Base-by-base conservation (phyloP, 371 early-diverging fungal species). In the Fennellomyces sp. region DNA sequence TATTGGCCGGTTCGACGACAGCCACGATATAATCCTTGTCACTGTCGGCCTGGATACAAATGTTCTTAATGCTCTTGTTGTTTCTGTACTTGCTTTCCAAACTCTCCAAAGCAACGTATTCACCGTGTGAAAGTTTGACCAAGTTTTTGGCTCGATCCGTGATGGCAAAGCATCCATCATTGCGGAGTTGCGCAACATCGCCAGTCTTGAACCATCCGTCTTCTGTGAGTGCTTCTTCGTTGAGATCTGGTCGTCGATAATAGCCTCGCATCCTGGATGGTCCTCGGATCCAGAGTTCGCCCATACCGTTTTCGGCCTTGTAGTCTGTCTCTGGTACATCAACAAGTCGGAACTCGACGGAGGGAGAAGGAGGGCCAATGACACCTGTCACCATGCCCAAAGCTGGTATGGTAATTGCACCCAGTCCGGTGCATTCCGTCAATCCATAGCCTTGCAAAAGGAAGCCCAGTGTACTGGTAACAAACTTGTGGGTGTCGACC, bases 161-260 rank as follows among this genome's bases (percentile, higher is more conserved):
- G 67, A 93, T 80, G 12, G 72, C 58, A 53, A 80, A 65, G 3
- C 78, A 85, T 2, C 96, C 97, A 54, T 88, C 79, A 26, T 77
- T 66, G 51, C 92, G 86, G 42, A 97, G 68, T 26, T 73, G 74
- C 12, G 93, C 98, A 70, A 99, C 88, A 66, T 98, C 99, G 4
- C 99, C 98, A 3, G 99, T 97, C 69, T 91, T 90, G 63, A 98
- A 83, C 96, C 96, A 99, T 2, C 96, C 94, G 48, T 96, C 96
- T 2, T 73, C 66, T 10, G 88, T 89, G 31, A 97, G 67, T 1
- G 91, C 79, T 53, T 92, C 91, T 27, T 76, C 73, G 2, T 97
- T 98, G 21, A 92, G 83, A 42, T 78, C 83, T 2, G 86, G 83
- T 45, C 93, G 90, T 66, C 95, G 94, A 73, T 75, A 83, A 64